phyloP scores from a whole-genome alignment of 1,139 yeast genomes.

The Protomyces macrosporus region DNA sequence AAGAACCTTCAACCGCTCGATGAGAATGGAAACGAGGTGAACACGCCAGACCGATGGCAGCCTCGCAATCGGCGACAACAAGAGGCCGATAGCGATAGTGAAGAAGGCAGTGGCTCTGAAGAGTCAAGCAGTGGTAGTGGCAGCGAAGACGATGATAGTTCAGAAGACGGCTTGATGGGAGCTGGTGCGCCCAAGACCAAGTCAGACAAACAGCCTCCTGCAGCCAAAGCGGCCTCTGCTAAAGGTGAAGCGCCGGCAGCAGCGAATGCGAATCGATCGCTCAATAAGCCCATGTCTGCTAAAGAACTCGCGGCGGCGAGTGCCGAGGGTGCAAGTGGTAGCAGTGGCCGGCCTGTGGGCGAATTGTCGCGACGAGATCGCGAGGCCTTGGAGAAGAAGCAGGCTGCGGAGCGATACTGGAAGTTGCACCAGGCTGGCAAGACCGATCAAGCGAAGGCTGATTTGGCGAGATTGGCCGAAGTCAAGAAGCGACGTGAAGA shows the following conservation, averaged over 20 bases:
- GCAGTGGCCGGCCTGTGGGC: not conserved
- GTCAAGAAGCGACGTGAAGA: slow-evolving; percentile 32
- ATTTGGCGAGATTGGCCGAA: slow-evolving; percentile 32
- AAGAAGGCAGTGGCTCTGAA: slow-evolving; percentile 1
- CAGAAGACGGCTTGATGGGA: slow-evolving; percentile 18
- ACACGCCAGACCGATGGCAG: slow-evolving; percentile 17
- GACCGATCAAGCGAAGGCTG: slow-evolving; percentile 33
- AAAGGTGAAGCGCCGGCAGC: not conserved
- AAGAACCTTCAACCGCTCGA: slow-evolving; percentile 21
- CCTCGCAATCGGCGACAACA: slow-evolving; percentile 15
- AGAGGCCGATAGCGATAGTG: not conserved
- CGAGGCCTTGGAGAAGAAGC: slow-evolving; percentile 32
- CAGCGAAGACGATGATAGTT: slow-evolving; percentile 12
- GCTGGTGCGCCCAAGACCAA: slow-evolving; percentile 17
- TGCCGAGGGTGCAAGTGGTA: not conserved
- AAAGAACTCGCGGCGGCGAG: slow-evolving; percentile 5
- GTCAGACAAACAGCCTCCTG: not conserved
- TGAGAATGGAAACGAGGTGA: slow-evolving; percentile 19
- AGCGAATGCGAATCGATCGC: slow-evolving; percentile 19
- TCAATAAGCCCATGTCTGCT: slow-evolving; percentile 19
- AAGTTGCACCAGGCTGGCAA: slow-evolving; percentile 33
- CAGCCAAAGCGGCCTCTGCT: not conserved
- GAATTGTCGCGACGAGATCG: slow-evolving; percentile 31
- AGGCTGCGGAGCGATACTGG: slow-evolving; percentile 32
- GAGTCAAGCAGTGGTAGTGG: not conserved